A percentile compares a stretch with the other conserved stretches of the same genome.
Evolutionary conservation across 169 alveolate genomes (phyloP).

Genomic region (Cryptosporidium parvum): DNA sequence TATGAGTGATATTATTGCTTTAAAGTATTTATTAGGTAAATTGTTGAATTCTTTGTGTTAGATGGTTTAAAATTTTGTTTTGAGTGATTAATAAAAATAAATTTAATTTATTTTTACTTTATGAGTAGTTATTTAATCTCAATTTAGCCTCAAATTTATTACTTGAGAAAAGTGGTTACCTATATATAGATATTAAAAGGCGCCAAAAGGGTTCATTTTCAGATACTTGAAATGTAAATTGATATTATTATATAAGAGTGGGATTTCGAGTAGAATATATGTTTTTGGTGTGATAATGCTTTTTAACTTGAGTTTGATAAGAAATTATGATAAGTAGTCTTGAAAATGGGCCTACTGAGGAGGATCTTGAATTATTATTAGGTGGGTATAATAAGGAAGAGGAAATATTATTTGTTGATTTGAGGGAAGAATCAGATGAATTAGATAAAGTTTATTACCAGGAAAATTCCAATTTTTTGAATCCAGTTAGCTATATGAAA

Average conservation of each 20-base stretch:
- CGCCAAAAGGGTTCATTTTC: conserved; percentile 17
- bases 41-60: not conserved
- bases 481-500: not conserved
- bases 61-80: not conserved
- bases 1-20: not conserved
- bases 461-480: not conserved
- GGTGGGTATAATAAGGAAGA: not conserved
- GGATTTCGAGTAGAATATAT: not conserved
- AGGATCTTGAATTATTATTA: conserved; percentile 46
- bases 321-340: conserved; percentile 38
- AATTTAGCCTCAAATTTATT: not conserved
- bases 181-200: not conserved
- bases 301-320: not conserved
- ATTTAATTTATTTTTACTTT: not conserved
- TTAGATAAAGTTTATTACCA: not conserved
- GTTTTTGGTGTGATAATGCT: not conserved
- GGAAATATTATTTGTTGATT: not conserved
- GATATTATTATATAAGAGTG: not conserved
- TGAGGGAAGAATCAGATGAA: conserved; percentile 13
- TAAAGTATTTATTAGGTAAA: not conserved
- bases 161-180: not conserved
- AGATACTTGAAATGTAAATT: conserved; percentile 8
- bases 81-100: not conserved
- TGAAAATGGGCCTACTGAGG: conserved; percentile 64
- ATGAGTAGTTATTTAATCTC: not conserved